Conservation (phyloP, 306 rosid genomes). For the Amphicarpaea edgeworthii region DNA sequence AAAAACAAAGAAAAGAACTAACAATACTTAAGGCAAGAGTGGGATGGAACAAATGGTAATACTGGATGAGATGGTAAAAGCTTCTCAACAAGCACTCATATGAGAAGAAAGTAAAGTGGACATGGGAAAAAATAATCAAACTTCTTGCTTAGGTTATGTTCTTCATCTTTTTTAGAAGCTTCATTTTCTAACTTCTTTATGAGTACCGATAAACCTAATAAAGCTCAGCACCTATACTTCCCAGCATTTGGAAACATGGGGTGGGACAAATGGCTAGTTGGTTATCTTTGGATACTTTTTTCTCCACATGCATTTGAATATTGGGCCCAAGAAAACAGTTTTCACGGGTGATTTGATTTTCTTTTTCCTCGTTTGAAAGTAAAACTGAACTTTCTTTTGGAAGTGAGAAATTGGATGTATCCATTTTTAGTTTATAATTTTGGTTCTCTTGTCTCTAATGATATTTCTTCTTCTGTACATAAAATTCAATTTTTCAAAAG, state of each 20-base stretch:
- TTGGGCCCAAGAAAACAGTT: neutral
- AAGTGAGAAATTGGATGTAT: neutral
- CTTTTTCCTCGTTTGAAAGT: neutral
- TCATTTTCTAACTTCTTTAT: neutral
- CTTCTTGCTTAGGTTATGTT: neutral
- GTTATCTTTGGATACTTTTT: neutral
- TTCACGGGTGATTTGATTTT: neutral
- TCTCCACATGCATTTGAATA: neutral
- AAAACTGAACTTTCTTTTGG: neutral
- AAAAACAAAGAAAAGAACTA: neutral
- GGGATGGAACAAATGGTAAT: neutral
- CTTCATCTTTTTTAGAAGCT: neutral
- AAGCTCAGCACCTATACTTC: neutral
- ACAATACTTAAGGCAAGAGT: neutral
- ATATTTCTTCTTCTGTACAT: neutral
- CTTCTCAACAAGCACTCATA: neutral
- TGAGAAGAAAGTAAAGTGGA: neutral
- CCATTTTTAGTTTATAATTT: neutral
- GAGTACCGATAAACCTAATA: neutral
- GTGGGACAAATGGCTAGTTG: neutral
- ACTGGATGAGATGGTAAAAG: neutral
- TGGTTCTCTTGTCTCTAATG: neutral
- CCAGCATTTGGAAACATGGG: neutral
- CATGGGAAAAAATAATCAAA: neutral
- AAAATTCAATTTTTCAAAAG: neutral